Evolutionary conservation across 495 filamentous ascomycete genomes (phyloP), one percentile per base, ranked within the genome.

Genomic region (Arthonia radiata): DNA sequence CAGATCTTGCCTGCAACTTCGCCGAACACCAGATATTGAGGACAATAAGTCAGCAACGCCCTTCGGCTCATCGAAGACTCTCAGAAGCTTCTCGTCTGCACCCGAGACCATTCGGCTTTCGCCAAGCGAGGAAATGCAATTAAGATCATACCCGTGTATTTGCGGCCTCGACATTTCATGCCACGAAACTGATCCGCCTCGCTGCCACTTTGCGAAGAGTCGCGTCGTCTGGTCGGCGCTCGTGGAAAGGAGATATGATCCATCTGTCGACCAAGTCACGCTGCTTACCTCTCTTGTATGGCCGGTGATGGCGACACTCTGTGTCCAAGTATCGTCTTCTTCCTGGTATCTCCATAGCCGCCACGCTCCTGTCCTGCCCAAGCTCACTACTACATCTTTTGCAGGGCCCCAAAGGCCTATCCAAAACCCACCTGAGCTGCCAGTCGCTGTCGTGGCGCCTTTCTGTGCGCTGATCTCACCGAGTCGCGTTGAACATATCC

Each of bases 141-240:
- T 99, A 33, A 99, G 57, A 43, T 93, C 86, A 41, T 99, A 99
- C 18, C 86, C 86, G 52, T 99, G 86, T 30, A 94, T 94, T 40
- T 99, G 86, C 11, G 86, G 89, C 24, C 86, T 61, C 4, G 83
- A 68, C 50, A 94, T 75, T 50, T 97, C 86, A 48, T 94, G 86
- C 89, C 89, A 97, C 17, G 74, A 69, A 27, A 39, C 35, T 23
- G 36, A 31, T 3, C 40, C 46, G 4, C 49, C 53, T 6, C 56
- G 52, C 25, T 61, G 53, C 86, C 86, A 97, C 46, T 71, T 48
- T n/a, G 80, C 75, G 46, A 76, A 78, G 18, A 97, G 55, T 18
- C 86, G 61, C n/a, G 86, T 90, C 3, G 89, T 97, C 45, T 94
- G 86, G 48, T 97, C 86, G 11, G 73, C 59, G 39, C 79, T 67